Evolutionary conservation across 352 stramenopile species (phyloP), one percentile per base, ranked within the genome.

Genomic region (Phytopythium cucurbitacearum): DNA sequence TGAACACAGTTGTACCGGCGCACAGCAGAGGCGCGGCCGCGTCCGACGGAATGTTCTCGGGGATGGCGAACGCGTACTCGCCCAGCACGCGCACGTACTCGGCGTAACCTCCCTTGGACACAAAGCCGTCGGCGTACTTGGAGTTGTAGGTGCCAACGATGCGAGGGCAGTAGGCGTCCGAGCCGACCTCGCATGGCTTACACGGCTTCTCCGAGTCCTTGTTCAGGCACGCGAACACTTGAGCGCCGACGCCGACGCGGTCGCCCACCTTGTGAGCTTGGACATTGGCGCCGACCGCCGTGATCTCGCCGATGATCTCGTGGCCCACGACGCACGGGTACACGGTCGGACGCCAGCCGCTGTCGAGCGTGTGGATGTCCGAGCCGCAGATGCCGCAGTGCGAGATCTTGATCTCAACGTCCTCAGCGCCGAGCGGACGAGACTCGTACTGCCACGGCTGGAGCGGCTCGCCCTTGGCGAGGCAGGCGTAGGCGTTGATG

Each of bases 1-100:
- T 84, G 66, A 77, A 96, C 35, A 76, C 79, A 0, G 87, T 96
- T 51, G 86, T 81, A 36, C 87, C 87, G 15, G 84, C 86, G 63
- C 85, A 94, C 45, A 94, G 59, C 34, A 94, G 50, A 11, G 76
- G 69, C 11, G 71, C 78, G 5, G 69, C 75, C 13, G 41, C 60
- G 15, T 65, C 60, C 4, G 79, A 65, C 7, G 60, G 51, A 36
- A 93, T 62, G 36, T 53, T 65, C 3, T 83, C 67, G 1, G 83
- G 83, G 64, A 94, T 75, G 38, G 42, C 33, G 42, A 96, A 71
- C 2, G 78, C 78, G 64, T 84, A 94, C 34, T 73, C 45, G 41
- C 78, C 49, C 40, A 73, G 49, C 8, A 88, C 64, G 16, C 85
- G 79, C 37, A 94, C 74, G 47, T 68, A 74, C 35, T 87, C 65